Base-by-base conservation (phyloP, 225 moss, liverwort and hornwort species). In the Sphagnum tenellum region DNA sequence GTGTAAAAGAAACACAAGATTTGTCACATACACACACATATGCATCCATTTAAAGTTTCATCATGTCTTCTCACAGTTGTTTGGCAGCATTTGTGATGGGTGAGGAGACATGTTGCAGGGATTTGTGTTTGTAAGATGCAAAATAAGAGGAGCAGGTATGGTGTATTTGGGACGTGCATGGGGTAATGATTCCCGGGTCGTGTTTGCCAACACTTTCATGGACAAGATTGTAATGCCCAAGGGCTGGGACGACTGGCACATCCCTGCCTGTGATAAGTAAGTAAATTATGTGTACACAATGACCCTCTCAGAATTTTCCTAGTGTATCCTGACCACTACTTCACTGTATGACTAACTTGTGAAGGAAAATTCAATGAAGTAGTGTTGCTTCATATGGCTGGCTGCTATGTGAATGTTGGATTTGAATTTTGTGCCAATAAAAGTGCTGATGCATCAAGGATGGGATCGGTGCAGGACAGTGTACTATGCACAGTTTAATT, bases 201-300 rank as follows among this genome's bases (percentile, higher is more conserved):
- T 82, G 1, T 85, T 79, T 63, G 66, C 76, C 70, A 82, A 79
- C 47, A 67, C 78, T 2, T 85, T 64, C 65, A 74, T 85, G 82
- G 76, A 76, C 66, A 69, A 79, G 48, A 65, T 79, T 49, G 64
- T 86, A 10, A 66, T 79, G 4, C 77, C 74, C 1, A 64, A 61
- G 3, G 86, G 82, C 3, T 82, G 86, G 86, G 65, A 56, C 57
- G 67, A 86, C 52, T 82, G 79, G 79, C 77, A 77, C 46, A 2
- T 77, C 5, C 79, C 75, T 9, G 69, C 64, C 10, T 49, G 71
- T 46, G 73, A 78, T 12, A 81, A 74, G 84, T 85, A 65, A 45
- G 75, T 66, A 61, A 46, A 8, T 11, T 11, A 9, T 5, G 11
- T 48, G 3, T 45, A 11, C 7, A 29, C 10, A 6, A 3, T 65